Conservation (phyloP, 148 eudicot genomes). For the Rhododendron vialii region DNA sequence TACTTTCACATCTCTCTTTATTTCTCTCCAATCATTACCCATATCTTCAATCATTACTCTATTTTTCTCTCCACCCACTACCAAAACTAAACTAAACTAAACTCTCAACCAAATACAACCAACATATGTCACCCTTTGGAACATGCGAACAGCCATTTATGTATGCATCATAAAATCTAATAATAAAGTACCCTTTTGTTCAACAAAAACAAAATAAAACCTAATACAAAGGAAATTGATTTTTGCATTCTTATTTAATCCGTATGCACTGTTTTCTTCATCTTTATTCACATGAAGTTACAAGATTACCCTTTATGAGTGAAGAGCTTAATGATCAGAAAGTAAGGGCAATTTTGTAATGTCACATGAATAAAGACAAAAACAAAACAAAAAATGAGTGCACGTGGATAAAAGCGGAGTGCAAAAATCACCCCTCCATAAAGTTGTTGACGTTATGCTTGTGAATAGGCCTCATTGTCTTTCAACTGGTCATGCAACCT, state of each 20-base stretch:
- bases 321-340: background rate
- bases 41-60: too few relatives aligned
- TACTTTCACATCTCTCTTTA: too few relatives aligned
- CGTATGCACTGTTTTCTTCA: background rate
- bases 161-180: background rate
- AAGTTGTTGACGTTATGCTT: background rate
- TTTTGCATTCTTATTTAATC: too few relatives aligned
- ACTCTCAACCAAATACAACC: too few relatives aligned
- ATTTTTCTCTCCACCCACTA: too few relatives aligned
- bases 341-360: background rate
- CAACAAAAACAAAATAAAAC: too few relatives aligned
- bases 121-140: background rate
- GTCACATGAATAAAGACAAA: background rate
- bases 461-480: background rate
- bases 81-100: too few relatives aligned
- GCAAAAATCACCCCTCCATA: background rate
- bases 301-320: background rate
- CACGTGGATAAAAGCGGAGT: background rate
- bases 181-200: background rate
- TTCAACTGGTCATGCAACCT: background rate
- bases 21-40: too few relatives aligned
- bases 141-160: background rate
- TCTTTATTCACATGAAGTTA: background rate
- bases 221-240: background rate
- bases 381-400: background rate